Conservation (phyloP, 768 basidiomycete species). For the Pisolithus microcarpus region DNA sequence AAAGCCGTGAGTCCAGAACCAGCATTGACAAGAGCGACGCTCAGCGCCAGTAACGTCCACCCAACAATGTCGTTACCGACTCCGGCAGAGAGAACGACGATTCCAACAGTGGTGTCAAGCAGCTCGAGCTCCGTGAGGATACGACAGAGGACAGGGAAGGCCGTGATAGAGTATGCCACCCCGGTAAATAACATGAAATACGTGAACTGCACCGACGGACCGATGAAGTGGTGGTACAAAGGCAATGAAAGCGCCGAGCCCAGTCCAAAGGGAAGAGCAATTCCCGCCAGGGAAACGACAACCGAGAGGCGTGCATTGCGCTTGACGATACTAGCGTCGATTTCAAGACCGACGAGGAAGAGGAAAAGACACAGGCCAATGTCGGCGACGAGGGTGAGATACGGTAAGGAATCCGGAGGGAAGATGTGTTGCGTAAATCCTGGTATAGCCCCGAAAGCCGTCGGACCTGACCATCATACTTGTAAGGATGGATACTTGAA, state of each 20-base stretch:
- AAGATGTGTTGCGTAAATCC: slow-evolving; percentile 86
- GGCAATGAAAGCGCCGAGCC: slow-evolving; percentile 70
- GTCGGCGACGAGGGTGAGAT: slow-evolving; percentile 80
- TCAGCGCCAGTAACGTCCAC: slow-evolving; percentile 85
- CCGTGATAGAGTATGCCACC: slow-evolving; percentile 84
- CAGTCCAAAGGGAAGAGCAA: slow-evolving; percentile 81
- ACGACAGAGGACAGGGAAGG: slow-evolving; percentile 79
- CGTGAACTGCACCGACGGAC: slow-evolving; percentile 61
- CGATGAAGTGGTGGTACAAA: slow-evolving; percentile 58
- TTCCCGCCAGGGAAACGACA: slow-evolving; percentile 74
- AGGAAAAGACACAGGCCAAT: slow-evolving; percentile 86
- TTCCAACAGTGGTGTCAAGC: slow-evolving; percentile 85
- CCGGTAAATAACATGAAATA: slow-evolving; percentile 94
- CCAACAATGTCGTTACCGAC: slow-evolving; percentile 85
- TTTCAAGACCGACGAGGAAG: slow-evolving; percentile 90
- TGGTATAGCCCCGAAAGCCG: slow-evolving; percentile 74
- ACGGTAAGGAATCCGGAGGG: slow-evolving; percentile 61
- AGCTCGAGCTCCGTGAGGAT: slow-evolving; percentile 89
- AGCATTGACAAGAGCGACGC: slow-evolving; percentile 88
- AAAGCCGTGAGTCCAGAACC: slow-evolving; percentile 76
- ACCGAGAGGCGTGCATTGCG: slow-evolving; percentile 64
- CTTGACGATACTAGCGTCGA: slow-evolving; percentile 72
- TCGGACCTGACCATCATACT: slow-evolving; percentile 27
- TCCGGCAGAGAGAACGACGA: slow-evolving; percentile 88
- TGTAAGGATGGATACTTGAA: neutral